phyloP scores from a whole-genome alignment of 768 basidiomycete genomes.

The Amanita pallidorosea region DNA sequence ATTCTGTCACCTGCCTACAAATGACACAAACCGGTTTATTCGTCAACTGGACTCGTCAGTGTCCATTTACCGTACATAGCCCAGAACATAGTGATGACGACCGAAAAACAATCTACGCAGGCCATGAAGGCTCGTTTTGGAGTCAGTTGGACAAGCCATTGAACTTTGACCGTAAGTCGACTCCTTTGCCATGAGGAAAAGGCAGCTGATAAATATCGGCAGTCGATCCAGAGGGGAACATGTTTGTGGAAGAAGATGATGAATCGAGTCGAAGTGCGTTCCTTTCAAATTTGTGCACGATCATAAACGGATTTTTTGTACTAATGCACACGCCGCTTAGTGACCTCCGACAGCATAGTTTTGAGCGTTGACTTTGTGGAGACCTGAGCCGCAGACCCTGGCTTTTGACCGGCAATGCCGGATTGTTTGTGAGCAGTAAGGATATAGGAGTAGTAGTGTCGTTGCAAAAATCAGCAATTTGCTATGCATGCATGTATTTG shows the following conservation, averaged over 20 bases:
- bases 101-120: background rate
- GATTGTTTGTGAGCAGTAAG: background rate
- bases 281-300: no score
- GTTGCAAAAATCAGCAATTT: no score
- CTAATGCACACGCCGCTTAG: background rate
- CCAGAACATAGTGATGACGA: background rate
- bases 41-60: conserved; percentile 29
- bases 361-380: conserved; percentile 5
- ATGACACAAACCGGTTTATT: conserved; percentile 43
- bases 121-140: conserved; percentile 1
- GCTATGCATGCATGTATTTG: no score
- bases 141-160: background rate
- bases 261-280: background rate
- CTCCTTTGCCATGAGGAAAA: background rate
- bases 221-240: background rate
- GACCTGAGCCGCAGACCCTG: background rate
- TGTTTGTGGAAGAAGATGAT: background rate
- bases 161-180: background rate
- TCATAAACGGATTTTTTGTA: background rate
- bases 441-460: no score
- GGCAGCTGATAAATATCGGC: background rate
- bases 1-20: conserved; percentile 38
- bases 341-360: background rate
- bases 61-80: background rate
- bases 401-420: background rate